Conservation (phyloP, 1,139 yeast genomes). For the Pichia kudriavzevii region DNA sequence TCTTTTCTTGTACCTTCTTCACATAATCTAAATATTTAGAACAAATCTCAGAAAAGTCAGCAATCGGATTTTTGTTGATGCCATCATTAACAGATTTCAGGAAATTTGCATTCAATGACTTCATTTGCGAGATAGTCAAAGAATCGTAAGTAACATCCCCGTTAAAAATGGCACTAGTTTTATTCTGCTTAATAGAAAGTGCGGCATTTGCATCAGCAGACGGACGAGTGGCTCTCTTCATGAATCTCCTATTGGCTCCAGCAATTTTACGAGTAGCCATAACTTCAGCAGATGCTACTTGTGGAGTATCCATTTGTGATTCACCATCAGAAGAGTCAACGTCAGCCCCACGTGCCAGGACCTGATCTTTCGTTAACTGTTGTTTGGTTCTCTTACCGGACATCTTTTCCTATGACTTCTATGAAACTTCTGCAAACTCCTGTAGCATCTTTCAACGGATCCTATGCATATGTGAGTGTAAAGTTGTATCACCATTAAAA, state of each 20-base stretch:
- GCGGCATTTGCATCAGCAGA: not conserved
- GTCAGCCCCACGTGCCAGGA: constrained; percentile 37
- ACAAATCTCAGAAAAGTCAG: constrained; percentile 50
- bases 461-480: too few species aligned
- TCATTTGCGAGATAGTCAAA: constrained; percentile 36
- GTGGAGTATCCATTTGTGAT: constrained; percentile 26
- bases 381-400: constrained; percentile 44
- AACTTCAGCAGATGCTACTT: constrained; percentile 51
- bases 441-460: too few species aligned
- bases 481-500: too few species aligned
- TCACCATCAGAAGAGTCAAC: constrained; percentile 30
- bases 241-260: constrained; percentile 17
- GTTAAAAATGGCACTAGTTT: too few species aligned
- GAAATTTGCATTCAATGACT: constrained; percentile 66
- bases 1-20: constrained; percentile 32
- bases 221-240: constrained; percentile 7
- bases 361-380: constrained; percentile 45
- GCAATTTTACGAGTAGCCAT: constrained; percentile 55
- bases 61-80: constrained; percentile 40
- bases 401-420: too few species aligned
- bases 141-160: not conserved
- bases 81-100: constrained; percentile 41
- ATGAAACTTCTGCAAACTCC: too few species aligned
- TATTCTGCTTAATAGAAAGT: too few species aligned
- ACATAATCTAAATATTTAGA: constrained; percentile 55